Base-by-base conservation (phyloP, 306 rosid species). In the Alnus glutinosa region DNA sequence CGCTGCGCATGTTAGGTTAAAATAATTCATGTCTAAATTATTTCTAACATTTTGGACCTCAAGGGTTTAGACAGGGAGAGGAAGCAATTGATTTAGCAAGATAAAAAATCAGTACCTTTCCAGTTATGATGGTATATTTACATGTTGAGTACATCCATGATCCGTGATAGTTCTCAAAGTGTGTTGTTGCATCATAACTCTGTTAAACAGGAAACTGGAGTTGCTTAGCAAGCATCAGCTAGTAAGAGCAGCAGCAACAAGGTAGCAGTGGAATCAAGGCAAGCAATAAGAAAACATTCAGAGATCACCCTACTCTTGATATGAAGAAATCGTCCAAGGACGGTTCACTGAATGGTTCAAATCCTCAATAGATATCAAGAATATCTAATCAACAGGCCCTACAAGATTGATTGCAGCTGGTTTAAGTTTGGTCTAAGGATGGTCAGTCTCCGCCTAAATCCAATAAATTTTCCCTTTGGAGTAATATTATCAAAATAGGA, bases 141-240 rank as follows among this genome's bases (percentile, higher is more conserved):
- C 97, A 92, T 92, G 93, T 89, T 91, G 85, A 94, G 97, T 55
- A 94, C 98, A 49, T 94, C 97, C 73, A 70, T 37, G 44, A 94
- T 23, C 28, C 28, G 28, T 94, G 49, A 97, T 94, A 62, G 98
- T 87, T 1, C 86, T 91, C 97, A 11, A 94, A 94, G 87, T 94
- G 98, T 70, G 98, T 94, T 15, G 98, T 94, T 46, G 98, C 89
- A 86, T 94, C 98, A 80, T 94, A 94, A 70, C 98, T 94, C 97
- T 94, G 97, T 83, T 49, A 82, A 80, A 70, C 73, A n/a, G 74
- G 72, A 74, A 3, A 37, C 55, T 73, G 57, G 66, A 58, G 5
- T 37, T 10, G 14, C 34, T 52, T 57, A 62, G 71, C 2, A 16
- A 32, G 62, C 68, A 76, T 37, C 34, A 7, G 7, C 49, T 14